Conservation (phyloP, 352 stramenopile species). For the Pythium vanterpoolii region DNA sequence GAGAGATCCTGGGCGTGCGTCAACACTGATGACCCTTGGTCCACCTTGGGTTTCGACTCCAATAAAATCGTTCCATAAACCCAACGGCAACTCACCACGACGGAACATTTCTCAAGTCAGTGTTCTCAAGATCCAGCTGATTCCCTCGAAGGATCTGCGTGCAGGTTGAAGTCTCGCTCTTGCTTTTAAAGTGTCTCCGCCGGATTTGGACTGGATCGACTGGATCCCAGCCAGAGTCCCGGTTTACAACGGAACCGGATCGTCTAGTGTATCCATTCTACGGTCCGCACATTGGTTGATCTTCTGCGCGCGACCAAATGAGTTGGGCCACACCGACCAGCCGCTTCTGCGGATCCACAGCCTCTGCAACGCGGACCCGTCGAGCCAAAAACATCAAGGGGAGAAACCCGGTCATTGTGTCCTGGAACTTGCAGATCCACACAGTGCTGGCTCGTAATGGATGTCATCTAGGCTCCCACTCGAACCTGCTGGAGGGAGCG, state of each 20-base stretch:
- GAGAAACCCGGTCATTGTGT: neutral
- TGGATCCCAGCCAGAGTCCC: neutral
- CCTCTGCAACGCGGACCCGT: neutral
- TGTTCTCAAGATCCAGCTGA: constrained; percentile 2
- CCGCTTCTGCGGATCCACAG: constrained; percentile 3
- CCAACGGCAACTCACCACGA: constrained; percentile 8
- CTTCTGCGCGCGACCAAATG: neutral
- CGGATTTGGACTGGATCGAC: neutral
- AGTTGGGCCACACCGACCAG: constrained; percentile 3
- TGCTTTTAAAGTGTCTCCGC: neutral
- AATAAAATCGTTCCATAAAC: neutral
- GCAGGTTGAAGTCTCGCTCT: constrained; percentile 13
- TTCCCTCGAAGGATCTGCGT: neutral
- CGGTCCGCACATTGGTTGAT: neutral
- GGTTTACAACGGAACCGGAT: neutral
- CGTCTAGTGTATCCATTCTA: neutral
- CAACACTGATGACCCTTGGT: too few species aligned
- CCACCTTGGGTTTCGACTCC: too few species aligned
- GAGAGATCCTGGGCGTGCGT: too few species aligned
- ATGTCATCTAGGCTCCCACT: neutral
- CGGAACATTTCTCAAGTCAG: neutral
- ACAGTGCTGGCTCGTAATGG: constrained; percentile 4
- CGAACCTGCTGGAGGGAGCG: constrained; percentile 9
- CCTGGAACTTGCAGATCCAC: too few species aligned
- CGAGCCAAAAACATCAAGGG: neutral